Conservation (phyloP, 2,329 filamentous ascomycete genomes). For the Sarocladium brachiariae region DNA sequence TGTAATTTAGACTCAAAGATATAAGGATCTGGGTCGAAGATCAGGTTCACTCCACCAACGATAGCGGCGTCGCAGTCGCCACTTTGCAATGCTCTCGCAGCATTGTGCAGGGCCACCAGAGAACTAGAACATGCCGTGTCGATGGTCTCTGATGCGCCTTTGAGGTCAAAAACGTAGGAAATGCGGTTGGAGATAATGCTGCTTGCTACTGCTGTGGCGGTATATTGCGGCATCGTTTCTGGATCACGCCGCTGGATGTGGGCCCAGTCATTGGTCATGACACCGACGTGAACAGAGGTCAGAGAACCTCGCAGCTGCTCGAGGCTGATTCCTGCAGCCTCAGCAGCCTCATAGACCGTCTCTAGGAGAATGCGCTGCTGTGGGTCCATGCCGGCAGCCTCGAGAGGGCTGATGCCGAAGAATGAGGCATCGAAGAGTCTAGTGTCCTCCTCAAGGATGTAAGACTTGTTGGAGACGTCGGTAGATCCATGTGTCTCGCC, state of each 20-base stretch:
- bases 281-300: conserved; percentile 10
- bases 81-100: conserved; percentile 23
- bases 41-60: conserved; percentile 25
- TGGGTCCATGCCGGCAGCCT: conserved; percentile 12
- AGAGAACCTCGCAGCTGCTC: conserved; percentile 4
- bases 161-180: conserved; percentile 12
- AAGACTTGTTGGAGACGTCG: neutral
- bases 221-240: conserved; percentile 1
- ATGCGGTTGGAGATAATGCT: conserved; percentile 13
- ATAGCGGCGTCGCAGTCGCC: conserved; percentile 26
- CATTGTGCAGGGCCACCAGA: conserved; percentile 34
- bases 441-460: conserved; percentile 11
- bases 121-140: conserved; percentile 41
- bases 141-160: conserved; percentile 28
- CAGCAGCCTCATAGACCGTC: conserved; percentile 16
- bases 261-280: conserved; percentile 8
- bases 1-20: neutral
- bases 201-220: neutral
- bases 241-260: neutral
- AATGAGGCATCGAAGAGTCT: conserved; percentile 11
- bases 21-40: neutral
- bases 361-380: conserved; percentile 18
- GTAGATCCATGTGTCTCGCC: neutral
- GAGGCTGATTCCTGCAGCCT: conserved; percentile 15
- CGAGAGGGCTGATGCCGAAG: conserved; percentile 11